Base-by-base conservation (phyloP, 129 eudicot species). In the Pseudognaphalium luteoalbum region DNA sequence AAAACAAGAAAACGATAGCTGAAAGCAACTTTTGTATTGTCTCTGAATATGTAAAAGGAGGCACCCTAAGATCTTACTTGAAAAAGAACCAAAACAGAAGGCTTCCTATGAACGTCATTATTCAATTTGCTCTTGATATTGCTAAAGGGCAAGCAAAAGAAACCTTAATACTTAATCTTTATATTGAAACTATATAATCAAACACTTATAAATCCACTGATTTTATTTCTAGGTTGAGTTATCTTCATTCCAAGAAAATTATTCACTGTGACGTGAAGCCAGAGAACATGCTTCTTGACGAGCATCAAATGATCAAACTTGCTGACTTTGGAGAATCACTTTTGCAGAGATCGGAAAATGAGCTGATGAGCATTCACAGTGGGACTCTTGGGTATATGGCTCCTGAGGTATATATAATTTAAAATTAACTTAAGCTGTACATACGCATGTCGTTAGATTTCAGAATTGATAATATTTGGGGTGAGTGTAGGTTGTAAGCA, bases 331-430 rank as follows among this genome's bases (percentile, higher is more conserved):
- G 80, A 52, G 80, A 71, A 60, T 78, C 88, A 0, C 63, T 80
- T 35, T 70, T 83, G 25, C 86, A 87, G 67, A 19, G 82, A 83
- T 69, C 70, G 50, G 30, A 20, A 79, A 2, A 8, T 2, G 12
- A 39, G 25, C 70, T 44, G 17, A 44, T 70, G 66, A 81, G 68
- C 61, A 80, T 82, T n/a, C 84, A 84, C 44, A 72, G 74, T 14
- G 91, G 91, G 51, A 87, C 91, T 59, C 80, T 73, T 6, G 91
- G 88, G 6, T 87, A 84, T 75, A 87, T 87, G 91, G 91, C 88
- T 69, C 88, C 88, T 16, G 88, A 87, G 91, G 91, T 87, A 72
- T 17, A 6, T 56, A 41, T 1, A 15, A 52, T 2, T 70, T 62
- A 3, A 3, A 11, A 4, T 14, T 37, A 21, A 71, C 50, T 51